phyloP scores from a whole-genome alignment of 257 asterid genomes.

The Hygrophila difformis region DNA sequence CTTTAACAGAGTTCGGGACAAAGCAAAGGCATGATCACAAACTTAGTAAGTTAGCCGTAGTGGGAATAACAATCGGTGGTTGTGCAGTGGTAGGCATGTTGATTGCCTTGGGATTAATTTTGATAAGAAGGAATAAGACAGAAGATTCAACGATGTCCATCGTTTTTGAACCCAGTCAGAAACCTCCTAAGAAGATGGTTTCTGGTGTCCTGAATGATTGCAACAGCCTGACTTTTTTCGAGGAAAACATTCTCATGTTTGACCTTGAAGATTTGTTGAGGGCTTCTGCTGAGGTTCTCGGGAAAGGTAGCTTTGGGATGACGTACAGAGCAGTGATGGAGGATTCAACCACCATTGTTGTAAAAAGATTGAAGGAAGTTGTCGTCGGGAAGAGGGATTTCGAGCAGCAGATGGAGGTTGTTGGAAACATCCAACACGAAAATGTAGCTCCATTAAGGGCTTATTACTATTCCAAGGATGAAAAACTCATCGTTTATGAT shows the following conservation, averaged over 20 bases:
- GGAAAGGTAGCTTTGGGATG: slow-evolving; percentile 68
- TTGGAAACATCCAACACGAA: slow-evolving; percentile 47
- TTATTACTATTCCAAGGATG: slow-evolving; percentile 68
- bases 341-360: slow-evolving; percentile 54
- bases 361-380: slow-evolving; percentile 66
- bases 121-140: slow-evolving; percentile 32
- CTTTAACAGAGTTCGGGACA: slow-evolving; percentile 26
- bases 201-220: slow-evolving; percentile 33
- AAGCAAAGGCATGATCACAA: slow-evolving; percentile 29
- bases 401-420: slow-evolving; percentile 72
- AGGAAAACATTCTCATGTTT: slow-evolving; percentile 50
- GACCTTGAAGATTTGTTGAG: slow-evolving; percentile 76
- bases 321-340: slow-evolving; percentile 69
- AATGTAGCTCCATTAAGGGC: slow-evolving; percentile 66
- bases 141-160: too few species aligned
- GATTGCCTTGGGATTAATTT: slow-evolving; percentile 36
- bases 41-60: slow-evolving; percentile 48
- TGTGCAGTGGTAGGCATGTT: slow-evolving; percentile 33
- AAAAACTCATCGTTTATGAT: slow-evolving; percentile 69
- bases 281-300: slow-evolving; percentile 81
- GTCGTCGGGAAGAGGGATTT: slow-evolving; percentile 54
- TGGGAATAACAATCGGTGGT: slow-evolving; percentile 69
- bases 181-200: slow-evolving; percentile 23
- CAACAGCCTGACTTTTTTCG: slow-evolving; percentile 43
- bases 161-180: too few species aligned